Conservation (phyloP, 805 yeast genomes). For the Candida peoriensis region DNA sequence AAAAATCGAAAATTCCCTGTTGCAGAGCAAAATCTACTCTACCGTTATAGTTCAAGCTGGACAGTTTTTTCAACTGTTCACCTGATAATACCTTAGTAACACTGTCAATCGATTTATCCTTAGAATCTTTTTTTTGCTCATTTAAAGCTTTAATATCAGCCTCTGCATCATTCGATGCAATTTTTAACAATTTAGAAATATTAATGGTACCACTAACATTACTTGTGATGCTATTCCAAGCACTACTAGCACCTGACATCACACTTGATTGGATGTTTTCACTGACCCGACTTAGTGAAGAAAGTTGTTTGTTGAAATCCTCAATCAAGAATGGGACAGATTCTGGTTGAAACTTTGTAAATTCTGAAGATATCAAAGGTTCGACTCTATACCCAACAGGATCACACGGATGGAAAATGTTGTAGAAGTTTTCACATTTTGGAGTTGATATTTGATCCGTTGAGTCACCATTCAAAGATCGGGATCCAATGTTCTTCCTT, state of each 20-base stretch:
- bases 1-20: constrained; percentile 73
- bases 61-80: constrained; percentile 33
- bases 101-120: constrained; percentile 7
- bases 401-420: constrained; percentile 85
- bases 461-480: constrained; percentile 18
- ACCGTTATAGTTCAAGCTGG: constrained; percentile 60
- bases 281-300: constrained; percentile 35
- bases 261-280: constrained; percentile 6
- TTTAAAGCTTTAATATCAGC: constrained; percentile 6
- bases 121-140: constrained; percentile 17
- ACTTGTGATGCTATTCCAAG: constrained; percentile 7
- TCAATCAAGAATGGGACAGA: constrained; percentile 48
- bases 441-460: constrained; percentile 32
- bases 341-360: constrained; percentile 49
- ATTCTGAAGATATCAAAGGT: constrained; percentile 58
- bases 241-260: constrained; percentile 10
- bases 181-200: background rate
- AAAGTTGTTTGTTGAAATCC: constrained; percentile 32
- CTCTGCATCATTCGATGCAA: constrained; percentile 3
- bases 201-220: constrained; percentile 2
- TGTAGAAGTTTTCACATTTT: constrained; percentile 62
- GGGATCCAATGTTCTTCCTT: constrained; percentile 51
- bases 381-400: constrained; percentile 89
- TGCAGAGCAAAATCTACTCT: constrained; percentile 79
- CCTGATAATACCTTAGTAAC: constrained; percentile 13